Base-by-base conservation (phyloP, 2,329 filamentous ascomycete genomes). In the Diaporthe eres region DNA sequence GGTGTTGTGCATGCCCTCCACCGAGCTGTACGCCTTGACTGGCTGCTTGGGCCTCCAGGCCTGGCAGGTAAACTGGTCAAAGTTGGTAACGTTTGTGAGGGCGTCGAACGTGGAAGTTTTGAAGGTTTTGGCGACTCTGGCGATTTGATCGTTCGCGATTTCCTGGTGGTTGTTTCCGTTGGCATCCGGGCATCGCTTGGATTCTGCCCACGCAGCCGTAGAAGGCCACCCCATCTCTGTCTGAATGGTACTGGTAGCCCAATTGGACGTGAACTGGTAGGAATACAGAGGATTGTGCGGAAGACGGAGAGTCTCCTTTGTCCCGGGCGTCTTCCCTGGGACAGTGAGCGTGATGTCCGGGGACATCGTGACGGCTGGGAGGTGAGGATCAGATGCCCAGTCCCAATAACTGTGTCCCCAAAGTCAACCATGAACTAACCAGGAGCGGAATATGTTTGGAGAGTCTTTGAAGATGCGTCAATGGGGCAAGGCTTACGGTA, bases 1-100 rank as follows among this genome's bases (percentile, higher is more conserved):
- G 42, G 42, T 72, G 28, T 72, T 63, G 47, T 72, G 71, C 71
- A 72, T 72, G 9, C 34, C n/a, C 31, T 72, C 71, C 2, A 72
- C 39, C 28, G 71, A 72, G 19, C 8, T 63, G 57, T 72, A 72
- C 7, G 37, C 71, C 47, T 60, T 55, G 28, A 58, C 39, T 4
- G 37, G 37, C 34, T 72, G 55, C 22, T 57, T 57, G 55, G n/a
- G 28, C 6, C 57, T 25, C 71, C 71, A 72, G 57, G 71, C 71
- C 42, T 72, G 57, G 15, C 28, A 39, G 19, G 71, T 72, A 42
- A 72, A 72, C 71, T 72, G 49, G 31, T 63, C 71, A 42, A 72
- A 72, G 42, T 72, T 47, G 47, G 55, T 72, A 19, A 72, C 34
- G 13, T 49, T 22, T 8, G 71, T 72, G n/a, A 72, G 37, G 3